Base-by-base conservation (phyloP, 140 eudicot genomes). In the Oenanthe javanica region DNA sequence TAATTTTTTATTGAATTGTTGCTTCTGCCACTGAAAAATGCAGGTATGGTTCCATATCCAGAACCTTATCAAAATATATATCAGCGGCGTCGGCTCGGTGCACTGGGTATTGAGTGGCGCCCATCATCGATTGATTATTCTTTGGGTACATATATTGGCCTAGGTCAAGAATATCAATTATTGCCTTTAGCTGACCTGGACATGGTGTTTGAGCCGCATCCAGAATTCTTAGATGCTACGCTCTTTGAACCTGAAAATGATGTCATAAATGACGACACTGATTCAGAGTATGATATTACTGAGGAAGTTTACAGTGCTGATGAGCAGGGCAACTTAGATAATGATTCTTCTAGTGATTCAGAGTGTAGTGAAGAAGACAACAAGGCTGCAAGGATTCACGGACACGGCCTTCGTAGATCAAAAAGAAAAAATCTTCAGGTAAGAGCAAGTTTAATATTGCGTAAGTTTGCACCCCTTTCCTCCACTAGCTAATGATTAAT, bases 41-140 rank as follows among this genome's bases (percentile, higher is more conserved):
- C 83, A 94, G 97, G 98, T 89, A 89, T 96, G 98, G 86, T 93
- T 83, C 99, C 99, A 45, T 96, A 93, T 79, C 87, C 93, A 2
- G 99, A 96, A 81, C 99, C 99, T 21, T 96, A 93, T 82, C 99
- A 96, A 81, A 93, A 87, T 83, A 86, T 72, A 61, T 96, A 93
- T 88, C 99, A 96, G 85, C 85, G 94, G 54, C 92, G 94, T 21
- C 90, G 99, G 71, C 91, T 96, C 25, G 99, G 98, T 85, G 96
- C 94, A 48, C 82, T 96, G 47, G 90, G 90, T 23, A 75, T 89
- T 43, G 99, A 96, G 87, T 96, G 98, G 98, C 94, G 89, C 18
- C 99, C 99, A 2, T 89, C 98, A 18, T 79, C 97, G 50, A 81
- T 86, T 31, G 86, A 89, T 27, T 87, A 93, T 85, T 91, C 94